Base-by-base conservation (phyloP, 2,329 filamentous ascomycete species). In the Hypomyces rosellus region DNA sequence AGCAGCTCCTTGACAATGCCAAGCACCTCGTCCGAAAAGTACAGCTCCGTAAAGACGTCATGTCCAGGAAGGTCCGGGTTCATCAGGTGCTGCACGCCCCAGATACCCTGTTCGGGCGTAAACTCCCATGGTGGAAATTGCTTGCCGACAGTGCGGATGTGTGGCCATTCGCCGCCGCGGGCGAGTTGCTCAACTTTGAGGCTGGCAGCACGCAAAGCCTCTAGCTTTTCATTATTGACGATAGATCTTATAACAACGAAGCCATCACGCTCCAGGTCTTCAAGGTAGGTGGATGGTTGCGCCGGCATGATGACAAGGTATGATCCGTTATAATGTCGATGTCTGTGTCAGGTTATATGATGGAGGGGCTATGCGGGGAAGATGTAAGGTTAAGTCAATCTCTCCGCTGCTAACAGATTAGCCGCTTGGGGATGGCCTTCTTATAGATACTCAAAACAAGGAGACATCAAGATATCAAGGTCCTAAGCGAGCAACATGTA, bases 41-140 rank as follows among this genome's bases (percentile, higher is more conserved):
- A 95, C 50, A 79, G 74, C 46, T 73, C 65, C 5, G 82, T 78
- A 67, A 91, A 95, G 3, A 75, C 64, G 3, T 74, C 66, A 53
- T 80, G 75, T 48, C 79, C 77, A 0, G 82, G 78, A 58, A 92
- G 80, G 1, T 76, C 72, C 0, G 89, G 89, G 66, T 91, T 85
- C 61, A 95, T 75, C 5, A 95, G 77, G 67, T 91, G 87, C 73
- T 95, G 89, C 3, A 95, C 85, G 55, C 89, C 89, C 90, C 89
- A 95, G 67, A 95, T 95, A 16, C 88, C 88, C 46, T 75, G 66
- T 3, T 72, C 68, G 1, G 75, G 71, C 45, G 74, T 73, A n/a
- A 74, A 74, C 4, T 78, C 73, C 89, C 89, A 95, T 0, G 90
- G 90, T 1, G 89, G 90, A 70, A 95, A 96, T 69, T 95, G 89